Evolutionary conservation across 257 asterid genomes (phyloP).

Genomic region (Lantana camara): DNA sequence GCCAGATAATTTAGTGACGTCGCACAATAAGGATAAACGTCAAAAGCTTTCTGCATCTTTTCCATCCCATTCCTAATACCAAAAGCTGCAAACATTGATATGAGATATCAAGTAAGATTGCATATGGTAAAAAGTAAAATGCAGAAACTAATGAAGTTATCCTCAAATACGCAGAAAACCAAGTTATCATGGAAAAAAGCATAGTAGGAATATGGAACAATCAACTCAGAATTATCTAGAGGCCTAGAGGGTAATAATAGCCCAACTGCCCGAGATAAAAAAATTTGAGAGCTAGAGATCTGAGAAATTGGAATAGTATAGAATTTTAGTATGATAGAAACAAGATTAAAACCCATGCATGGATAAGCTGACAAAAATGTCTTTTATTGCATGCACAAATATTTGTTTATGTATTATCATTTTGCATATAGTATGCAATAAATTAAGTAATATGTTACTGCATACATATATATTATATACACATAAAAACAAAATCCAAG

Average conservation of each 20-base stretch:
- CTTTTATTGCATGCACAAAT: neutral
- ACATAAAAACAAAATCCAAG: neutral
- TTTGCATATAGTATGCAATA: neutral
- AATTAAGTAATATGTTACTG: neutral
- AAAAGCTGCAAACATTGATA: constrained; percentile 60
- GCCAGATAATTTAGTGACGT: constrained; percentile 93
- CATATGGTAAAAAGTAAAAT: constrained; percentile 3
- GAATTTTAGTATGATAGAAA: too few relatives aligned
- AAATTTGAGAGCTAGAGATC: neutral
- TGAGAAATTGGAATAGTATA: too few relatives aligned
- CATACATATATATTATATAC: too few relatives aligned
- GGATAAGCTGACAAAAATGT: neutral
- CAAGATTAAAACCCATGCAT: neutral
- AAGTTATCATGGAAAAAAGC: neutral
- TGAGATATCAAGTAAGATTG: constrained; percentile 24
- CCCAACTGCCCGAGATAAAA: neutral
- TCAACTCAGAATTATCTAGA: neutral
- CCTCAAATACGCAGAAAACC: constrained; percentile 7
- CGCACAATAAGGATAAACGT: constrained; percentile 91
- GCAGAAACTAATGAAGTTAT: neutral
- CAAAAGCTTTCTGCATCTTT: constrained; percentile 93
- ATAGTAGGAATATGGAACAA: neutral
- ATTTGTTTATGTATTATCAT: neutral
- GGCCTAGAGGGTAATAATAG: neutral
- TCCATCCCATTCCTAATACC: constrained; percentile 79